Base-by-base conservation (phyloP, 2,329 filamentous ascomycete species). In the Cladorrhinum sp. region DNA sequence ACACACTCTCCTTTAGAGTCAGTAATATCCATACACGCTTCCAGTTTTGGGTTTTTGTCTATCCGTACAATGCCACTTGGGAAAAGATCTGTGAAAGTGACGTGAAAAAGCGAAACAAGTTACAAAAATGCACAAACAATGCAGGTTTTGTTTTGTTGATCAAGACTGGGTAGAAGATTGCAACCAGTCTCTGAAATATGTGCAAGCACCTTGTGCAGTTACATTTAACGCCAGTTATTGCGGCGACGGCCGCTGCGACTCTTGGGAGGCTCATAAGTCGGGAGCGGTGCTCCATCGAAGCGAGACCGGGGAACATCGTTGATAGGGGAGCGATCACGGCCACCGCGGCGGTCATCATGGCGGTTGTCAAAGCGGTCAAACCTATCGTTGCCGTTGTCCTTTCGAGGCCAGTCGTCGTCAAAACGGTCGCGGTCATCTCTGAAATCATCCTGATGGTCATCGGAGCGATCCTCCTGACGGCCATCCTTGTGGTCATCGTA, bases 201-300 rank as follows among this genome's bases (percentile, higher is more conserved):
- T 36, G 33, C 33, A 36, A 16, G 33, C 33, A 16, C 33, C 33
- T 36, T 36, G 33, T 16, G 33, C 33, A 10, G n/a, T 16, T 10
- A 50, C 26, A 16, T 12, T 26, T 26, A 55, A 7, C 33, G 53
- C 20, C 53, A 18, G 23, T 59, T 42, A n/a, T 59, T 49, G 4
- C 59, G 49, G 24, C 58, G 48, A 10, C 60, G 56, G 9, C 64
- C 63, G 14, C 64, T 57, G 4, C 62, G 23, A 10, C 62, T 60
- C 8, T 64, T 55, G n/a, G 58, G 58, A 18, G 49, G 62, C 12
- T 23, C 23, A n/a, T 58, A 69, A 2, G 67, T 69, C 10, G 67
- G 67, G 14, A 69, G 62, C 5, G 65, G 66, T 20, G 64, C 66
- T 18, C 67, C 67, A 54, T 68, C 62, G 24, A 69, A 61, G 2